Percentiles rank a stretch among this genome's conserved stretches.
These are phyloP conservation scores for Phaffia australis DNA, from an alignment of 768 basidiomycete genomes.

Conservation along the genomic window DNA sequence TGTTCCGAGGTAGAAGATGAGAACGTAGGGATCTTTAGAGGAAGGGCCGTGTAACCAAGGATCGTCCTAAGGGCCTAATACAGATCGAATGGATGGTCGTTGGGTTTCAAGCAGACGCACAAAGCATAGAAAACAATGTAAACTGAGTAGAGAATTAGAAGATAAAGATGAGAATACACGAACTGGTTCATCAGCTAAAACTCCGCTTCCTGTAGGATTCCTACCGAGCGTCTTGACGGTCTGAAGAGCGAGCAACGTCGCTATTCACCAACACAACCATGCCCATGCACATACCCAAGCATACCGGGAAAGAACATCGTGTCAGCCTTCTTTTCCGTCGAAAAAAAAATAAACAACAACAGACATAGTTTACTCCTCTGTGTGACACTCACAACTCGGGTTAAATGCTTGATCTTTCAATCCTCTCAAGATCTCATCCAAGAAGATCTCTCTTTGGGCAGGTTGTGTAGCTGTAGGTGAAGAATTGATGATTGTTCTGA, in stretches of 20 bases:
- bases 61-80: constrained; percentile 16
- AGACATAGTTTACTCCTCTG: neutral
- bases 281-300: too few species aligned
- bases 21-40: neutral
- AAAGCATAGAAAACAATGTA: neutral
- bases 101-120: neutral
- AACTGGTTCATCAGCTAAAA: constrained; percentile 20
- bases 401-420: neutral
- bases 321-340: neutral
- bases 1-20: neutral
- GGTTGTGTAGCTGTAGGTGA: constrained; percentile 14
- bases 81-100: neutral
- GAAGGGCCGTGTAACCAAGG: constrained; percentile 10
- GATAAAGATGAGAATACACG: neutral
- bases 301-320: too few species aligned
- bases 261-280: constrained; percentile 31
- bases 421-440: neutral
- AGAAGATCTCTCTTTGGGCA: constrained; percentile 2
- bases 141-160: neutral
- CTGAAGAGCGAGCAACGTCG: constrained; percentile 16
- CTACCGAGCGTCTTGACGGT: constrained; percentile 30
- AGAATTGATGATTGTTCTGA: constrained; percentile 5
- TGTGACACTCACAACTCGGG: neutral
- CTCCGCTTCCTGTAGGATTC: constrained; percentile 22
- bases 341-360: neutral